phyloP scores from a whole-genome alignment of 139 green algal species.

The Closterium sp. region DNA sequence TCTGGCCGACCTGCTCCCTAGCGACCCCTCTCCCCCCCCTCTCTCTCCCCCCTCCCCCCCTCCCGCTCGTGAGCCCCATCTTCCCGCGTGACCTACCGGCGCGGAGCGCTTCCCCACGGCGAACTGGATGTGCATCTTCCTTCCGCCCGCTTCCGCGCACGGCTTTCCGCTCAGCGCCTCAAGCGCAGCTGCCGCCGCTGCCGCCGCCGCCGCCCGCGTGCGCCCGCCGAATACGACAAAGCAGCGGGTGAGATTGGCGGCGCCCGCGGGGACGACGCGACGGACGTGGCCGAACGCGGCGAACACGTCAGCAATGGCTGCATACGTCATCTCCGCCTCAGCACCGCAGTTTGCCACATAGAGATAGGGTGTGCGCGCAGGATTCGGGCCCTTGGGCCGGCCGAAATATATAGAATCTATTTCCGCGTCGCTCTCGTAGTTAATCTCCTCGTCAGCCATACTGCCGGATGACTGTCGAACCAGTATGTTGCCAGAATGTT shows the following conservation, averaged over 20 bases:
- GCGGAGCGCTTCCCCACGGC: not conserved
- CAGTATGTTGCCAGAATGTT: no score
- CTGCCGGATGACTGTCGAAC: not conserved
- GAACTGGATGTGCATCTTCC: slow-evolving; percentile 1
- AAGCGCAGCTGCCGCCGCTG: not conserved
- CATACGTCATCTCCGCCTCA: slow-evolving; percentile 10
- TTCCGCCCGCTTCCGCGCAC: not conserved
- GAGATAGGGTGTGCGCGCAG: not conserved
- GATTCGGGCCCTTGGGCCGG: not conserved
- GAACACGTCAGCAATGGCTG: slow-evolving; percentile 7
- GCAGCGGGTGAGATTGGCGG: not conserved
- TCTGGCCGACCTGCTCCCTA: no score
- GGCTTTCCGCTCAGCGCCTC: not conserved
- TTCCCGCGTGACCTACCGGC: no score
- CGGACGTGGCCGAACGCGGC: not conserved
- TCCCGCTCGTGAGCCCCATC: no score
- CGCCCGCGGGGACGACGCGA: not conserved
- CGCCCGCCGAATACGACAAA: slow-evolving; percentile 1
- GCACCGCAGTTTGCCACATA: slow-evolving; percentile 4
- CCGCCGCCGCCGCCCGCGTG: not conserved
- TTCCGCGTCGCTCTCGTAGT: not conserved
- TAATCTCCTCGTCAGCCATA: not conserved
- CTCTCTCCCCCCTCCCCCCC: no score
- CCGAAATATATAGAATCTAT: not conserved
- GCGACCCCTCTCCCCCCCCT: no score